Conservation (phyloP, 805 yeast species). For the Candida manassasensis region DNA sequence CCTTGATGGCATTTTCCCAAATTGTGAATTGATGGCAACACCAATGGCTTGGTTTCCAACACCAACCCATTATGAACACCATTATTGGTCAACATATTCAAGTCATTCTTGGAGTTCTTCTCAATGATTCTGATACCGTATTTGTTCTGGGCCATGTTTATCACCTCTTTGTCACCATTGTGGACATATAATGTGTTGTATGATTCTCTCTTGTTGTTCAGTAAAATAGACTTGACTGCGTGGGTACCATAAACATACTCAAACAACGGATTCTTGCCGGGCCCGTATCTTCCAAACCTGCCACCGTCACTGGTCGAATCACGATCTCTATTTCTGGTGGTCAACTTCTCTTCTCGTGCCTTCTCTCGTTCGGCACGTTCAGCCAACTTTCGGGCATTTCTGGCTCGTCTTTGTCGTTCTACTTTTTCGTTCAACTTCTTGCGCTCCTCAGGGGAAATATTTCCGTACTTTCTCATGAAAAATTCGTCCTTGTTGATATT, state of each 20-base stretch:
- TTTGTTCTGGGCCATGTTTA: slow-evolving; percentile 40
- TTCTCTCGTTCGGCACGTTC: slow-evolving; percentile 12
- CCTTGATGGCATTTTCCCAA: slow-evolving; percentile 21
- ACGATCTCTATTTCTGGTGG: slow-evolving; percentile 5
- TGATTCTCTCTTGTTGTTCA: slow-evolving; percentile 48
- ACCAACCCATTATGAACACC: slow-evolving; percentile 83
- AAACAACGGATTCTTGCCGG: slow-evolving; percentile 39
- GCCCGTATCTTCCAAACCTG: not conserved
- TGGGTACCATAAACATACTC: slow-evolving; percentile 78
- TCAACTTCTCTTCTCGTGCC: not conserved
- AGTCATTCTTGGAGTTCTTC: slow-evolving; percentile 42
- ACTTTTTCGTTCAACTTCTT: slow-evolving; percentile 25
- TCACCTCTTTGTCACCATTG: slow-evolving; percentile 39
- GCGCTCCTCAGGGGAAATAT: slow-evolving; percentile 22
- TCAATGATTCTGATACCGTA: slow-evolving; percentile 34
- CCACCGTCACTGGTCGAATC: slow-evolving; percentile 2
- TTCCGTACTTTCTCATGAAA: slow-evolving; percentile 32
- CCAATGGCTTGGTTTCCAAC: slow-evolving; percentile 57
- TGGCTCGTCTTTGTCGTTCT: slow-evolving; percentile 24
- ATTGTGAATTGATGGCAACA: slow-evolving; percentile 21
- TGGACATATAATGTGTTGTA: slow-evolving; percentile 50
- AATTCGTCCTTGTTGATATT: slow-evolving; percentile 37
- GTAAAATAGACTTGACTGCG: slow-evolving; percentile 67
- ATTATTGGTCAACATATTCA: slow-evolving; percentile 56
- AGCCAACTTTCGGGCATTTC: slow-evolving; percentile 20